Base-by-base conservation (phyloP, 2,329 filamentous ascomycete species). In the Cordyceps javanica region DNA sequence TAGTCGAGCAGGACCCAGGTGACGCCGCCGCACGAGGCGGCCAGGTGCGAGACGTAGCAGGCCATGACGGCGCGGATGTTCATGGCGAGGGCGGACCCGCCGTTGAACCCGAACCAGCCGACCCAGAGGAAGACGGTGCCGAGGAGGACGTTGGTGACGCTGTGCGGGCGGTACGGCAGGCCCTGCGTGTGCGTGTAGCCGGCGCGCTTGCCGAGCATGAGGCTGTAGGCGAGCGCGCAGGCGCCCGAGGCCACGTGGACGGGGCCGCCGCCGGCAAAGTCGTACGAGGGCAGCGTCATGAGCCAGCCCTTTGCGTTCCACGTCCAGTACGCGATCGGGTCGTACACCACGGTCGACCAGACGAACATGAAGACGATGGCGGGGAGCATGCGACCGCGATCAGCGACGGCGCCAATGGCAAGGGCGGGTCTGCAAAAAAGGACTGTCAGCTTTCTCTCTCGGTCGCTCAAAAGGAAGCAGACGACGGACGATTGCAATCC, bases 91-190 rank as follows among this genome's bases (percentile, higher is more conserved):
- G 91, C 92, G 3, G 88, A 82, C 61, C 92, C 92, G 55, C 90
- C 91, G 73, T 96, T 97, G 83, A 97, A 97, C 50, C 92, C 92
- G 70, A 96, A 94, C 92, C 91, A 97, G 59, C 92, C 91, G 46
- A 96, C 89, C 92, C 92, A 97, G 51, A 96, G 80, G 72, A 88
- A 82, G 26, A 87, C 81, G 4, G 88, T 90, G 23, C 88, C 88
- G 48, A 91, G 77, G 49, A 90, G 84, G 62, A 90, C 85, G 64
- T 89, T 79, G 59, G 87, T 89, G 45, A 89, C 85, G 67, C 89
- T 90, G 72, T 91, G 88, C 9, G 87, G 86, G 32, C 82, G 80
- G 75, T 87, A 87, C 4, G 84, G 82, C 3, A 85, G 80, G 45
- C 83, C 81, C 60, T 85, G 78, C 52, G 81, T 78, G 65, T 79